Conservation (phyloP, 805 yeast genomes). For the Metschnikowia kofuensis region DNA sequence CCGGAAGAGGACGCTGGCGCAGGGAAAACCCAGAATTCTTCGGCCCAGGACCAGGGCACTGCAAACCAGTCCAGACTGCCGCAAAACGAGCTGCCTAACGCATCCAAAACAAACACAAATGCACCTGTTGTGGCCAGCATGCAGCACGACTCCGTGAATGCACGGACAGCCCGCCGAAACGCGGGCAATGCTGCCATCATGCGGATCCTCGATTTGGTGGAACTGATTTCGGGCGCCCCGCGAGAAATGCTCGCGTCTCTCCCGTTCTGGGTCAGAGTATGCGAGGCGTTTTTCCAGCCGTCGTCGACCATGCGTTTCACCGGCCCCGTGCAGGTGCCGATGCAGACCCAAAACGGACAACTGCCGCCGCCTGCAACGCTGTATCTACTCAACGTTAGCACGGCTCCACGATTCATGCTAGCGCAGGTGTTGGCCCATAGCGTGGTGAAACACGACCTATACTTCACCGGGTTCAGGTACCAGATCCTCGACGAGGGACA, state of each 20-base stretch:
- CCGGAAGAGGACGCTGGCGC: neutral
- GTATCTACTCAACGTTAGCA: constrained; percentile 61
- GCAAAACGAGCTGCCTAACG: neutral
- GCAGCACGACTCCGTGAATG: constrained; percentile 17
- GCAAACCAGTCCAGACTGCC: neutral
- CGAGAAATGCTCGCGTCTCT: constrained; percentile 25
- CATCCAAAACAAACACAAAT: neutral
- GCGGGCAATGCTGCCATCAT: constrained; percentile 43
- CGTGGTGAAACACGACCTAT: constrained; percentile 24
- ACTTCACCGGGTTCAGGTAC: constrained; percentile 36
- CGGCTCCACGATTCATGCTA: constrained; percentile 62
- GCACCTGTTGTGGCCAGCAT: neutral
- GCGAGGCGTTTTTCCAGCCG: constrained; percentile 32
- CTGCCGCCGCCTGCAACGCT: constrained; percentile 13
- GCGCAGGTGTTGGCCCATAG: constrained; percentile 49
- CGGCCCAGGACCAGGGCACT: neutral
- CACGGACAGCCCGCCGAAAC: constrained; percentile 36
- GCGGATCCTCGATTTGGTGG: constrained; percentile 38
- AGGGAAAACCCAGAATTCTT: neutral
- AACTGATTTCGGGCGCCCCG: constrained; percentile 35
- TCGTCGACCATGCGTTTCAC: constrained; percentile 29
- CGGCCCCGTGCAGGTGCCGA: constrained; percentile 17
- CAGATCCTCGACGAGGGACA: constrained; percentile 41
- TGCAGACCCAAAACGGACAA: neutral
- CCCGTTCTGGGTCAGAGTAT: constrained; percentile 37